Evolutionary conservation across 2,329 filamentous ascomycete genomes (phyloP).

Genomic region (Aspergillus puulaauensis): DNA sequence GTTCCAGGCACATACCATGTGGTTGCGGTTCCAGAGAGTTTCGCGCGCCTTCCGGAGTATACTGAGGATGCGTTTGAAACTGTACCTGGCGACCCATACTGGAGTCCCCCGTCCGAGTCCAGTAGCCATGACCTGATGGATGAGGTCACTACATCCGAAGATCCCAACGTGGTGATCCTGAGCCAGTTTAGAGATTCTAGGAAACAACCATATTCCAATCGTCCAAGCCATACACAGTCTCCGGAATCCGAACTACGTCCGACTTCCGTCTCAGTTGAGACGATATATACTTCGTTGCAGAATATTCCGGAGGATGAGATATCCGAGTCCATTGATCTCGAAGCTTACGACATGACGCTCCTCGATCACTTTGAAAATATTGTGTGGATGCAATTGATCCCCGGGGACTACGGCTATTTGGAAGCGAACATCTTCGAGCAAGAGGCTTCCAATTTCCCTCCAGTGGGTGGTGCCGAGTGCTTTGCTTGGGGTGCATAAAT

Average conservation of each 20-base stretch:
- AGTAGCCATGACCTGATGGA: constrained; percentile 29
- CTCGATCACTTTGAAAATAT: constrained; percentile 42
- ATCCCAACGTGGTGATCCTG: constrained; percentile 53
- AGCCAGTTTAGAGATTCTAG: constrained; percentile 50
- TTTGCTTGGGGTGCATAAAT: constrained; percentile 7
- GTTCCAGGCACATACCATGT: constrained; percentile 57
- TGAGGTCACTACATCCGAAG: constrained; percentile 25
- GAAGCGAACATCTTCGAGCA: constrained; percentile 46
- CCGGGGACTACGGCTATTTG: constrained; percentile 25
- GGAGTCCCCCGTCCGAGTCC: constrained; percentile 27
- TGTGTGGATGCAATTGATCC: constrained; percentile 43
- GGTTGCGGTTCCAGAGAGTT: constrained; percentile 55
- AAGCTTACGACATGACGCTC: constrained; percentile 33
- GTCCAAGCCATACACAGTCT: constrained; percentile 32
- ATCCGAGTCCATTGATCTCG: constrained; percentile 16
- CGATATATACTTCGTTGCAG: constrained; percentile 24
- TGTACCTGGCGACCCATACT: constrained; percentile 12
- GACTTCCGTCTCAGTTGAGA: constrained; percentile 26
- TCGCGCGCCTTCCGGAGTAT: constrained; percentile 54
- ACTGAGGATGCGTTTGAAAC: constrained; percentile 32
- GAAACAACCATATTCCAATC: constrained; percentile 32
- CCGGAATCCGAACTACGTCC: constrained; percentile 34
- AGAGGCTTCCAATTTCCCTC: constrained; percentile 51
- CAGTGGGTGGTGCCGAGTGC: constrained; percentile 40
- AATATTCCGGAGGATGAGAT: constrained; percentile 19